Evolutionary conservation across 78 protist species (phyloP).

Genomic region (Speleostelium caveatum): DNA sequence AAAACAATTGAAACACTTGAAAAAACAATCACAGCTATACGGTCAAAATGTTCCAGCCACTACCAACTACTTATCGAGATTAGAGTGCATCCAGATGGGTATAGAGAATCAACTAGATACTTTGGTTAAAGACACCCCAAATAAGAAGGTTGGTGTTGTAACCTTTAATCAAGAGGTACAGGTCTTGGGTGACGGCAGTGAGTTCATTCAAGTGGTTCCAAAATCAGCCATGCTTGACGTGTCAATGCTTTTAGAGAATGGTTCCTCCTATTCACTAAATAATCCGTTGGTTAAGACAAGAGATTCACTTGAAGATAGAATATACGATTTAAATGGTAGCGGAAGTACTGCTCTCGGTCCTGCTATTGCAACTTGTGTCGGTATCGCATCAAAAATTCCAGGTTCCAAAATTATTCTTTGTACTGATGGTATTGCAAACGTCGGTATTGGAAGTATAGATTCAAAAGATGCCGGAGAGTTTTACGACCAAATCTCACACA

Average conservation of each 20-base stretch:
- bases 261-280: neutral
- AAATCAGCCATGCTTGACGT: too few species aligned
- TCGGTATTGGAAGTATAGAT: slow-evolving; percentile 77
- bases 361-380: slow-evolving; percentile 78
- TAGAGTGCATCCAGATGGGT: slow-evolving; percentile 84
- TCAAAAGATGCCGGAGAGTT: neutral
- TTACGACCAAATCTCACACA: slow-evolving; percentile 65
- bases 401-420: slow-evolving; percentile 80
- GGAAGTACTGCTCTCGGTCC: slow-evolving; percentile 91
- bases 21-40: neutral
- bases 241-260: slow-evolving; percentile 30
- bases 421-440: slow-evolving; percentile 90
- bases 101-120: slow-evolving; percentile 69
- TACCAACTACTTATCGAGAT: slow-evolving; percentile 56
- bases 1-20: neutral
- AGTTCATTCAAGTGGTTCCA: too few species aligned
- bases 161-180: slow-evolving; percentile 77
- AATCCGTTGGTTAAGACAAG: slow-evolving; percentile 35
- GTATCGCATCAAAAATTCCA: slow-evolving; percentile 35
- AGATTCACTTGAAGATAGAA: neutral
- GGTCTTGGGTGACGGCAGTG: slow-evolving; percentile 42
- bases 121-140: slow-evolving; percentile 40
- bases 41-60: neutral
- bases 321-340: slow-evolving; percentile 58
- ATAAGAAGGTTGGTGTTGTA: slow-evolving; percentile 74